phyloP scores from a whole-genome alignment of 169 alveolate genomes.

The Eimeria falciformis region DNA sequence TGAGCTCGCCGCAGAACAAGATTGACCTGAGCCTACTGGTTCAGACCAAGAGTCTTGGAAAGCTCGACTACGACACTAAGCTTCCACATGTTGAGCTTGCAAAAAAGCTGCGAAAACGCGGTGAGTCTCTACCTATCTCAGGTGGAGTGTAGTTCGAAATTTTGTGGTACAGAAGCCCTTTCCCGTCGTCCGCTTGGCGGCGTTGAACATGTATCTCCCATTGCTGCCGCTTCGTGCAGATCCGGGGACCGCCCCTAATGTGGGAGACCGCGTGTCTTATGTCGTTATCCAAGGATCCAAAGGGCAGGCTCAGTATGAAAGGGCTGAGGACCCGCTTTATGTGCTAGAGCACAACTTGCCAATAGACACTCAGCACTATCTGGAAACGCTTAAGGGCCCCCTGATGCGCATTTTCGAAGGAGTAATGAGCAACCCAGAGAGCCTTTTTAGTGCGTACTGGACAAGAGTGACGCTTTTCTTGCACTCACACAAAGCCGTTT shows the following conservation, averaged over 20 bases:
- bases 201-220: background rate
- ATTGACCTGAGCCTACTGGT: constrained; percentile 97
- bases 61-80: constrained; percentile 95
- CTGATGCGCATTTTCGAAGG: constrained; percentile 82
- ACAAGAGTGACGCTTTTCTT: background rate
- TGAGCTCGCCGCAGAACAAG: constrained; percentile 93
- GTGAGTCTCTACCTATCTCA: constrained; percentile 72
- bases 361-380: constrained; percentile 98
- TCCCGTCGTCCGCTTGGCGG: background rate
- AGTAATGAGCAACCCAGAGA: constrained; percentile 78
- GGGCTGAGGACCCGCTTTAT: constrained; percentile 99
- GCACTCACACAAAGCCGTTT: background rate
- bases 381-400: constrained; percentile 91
- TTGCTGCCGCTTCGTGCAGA: constrained; percentile 83
- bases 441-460: constrained; percentile 75
- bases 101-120: constrained; percentile 95
- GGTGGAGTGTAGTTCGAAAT: background rate
- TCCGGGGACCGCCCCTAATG: constrained; percentile 97
- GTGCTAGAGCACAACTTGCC: constrained; percentile 97
- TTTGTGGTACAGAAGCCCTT: background rate
- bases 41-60: constrained; percentile 97
- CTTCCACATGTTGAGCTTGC: constrained; percentile 99
- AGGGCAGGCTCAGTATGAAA: constrained; percentile 90
- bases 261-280: constrained; percentile 99
- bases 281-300: constrained; percentile 76